Conservation (phyloP, 2,329 filamentous ascomycete genomes). For the Arthrinium puccinioides region DNA sequence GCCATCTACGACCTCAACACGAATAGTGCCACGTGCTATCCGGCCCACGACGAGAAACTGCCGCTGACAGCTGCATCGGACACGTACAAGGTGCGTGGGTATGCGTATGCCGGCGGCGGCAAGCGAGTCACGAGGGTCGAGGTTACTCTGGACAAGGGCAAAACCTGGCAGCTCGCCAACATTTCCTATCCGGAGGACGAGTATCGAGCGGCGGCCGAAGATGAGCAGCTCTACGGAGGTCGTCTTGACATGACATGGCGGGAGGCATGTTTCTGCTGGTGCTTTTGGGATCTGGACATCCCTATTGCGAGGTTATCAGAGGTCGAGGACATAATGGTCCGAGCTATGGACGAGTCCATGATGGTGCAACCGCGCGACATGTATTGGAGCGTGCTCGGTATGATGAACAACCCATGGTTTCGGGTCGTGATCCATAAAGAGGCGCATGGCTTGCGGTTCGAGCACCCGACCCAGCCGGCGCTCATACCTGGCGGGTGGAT, state of each 20-base stretch:
- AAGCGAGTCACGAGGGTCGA: conserved; percentile 76
- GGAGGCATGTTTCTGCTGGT: conserved; percentile 84
- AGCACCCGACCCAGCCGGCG: conserved; percentile 81
- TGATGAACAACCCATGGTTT: conserved; percentile 99
- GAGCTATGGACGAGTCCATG: conserved; percentile 87
- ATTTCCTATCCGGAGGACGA: conserved; percentile 80
- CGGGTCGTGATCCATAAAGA: conserved; percentile 70
- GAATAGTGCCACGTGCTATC: conserved; percentile 76
- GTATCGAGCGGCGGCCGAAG: conserved; percentile 58
- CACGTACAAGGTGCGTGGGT: conserved; percentile 65
- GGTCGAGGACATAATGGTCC: conserved; percentile 68
- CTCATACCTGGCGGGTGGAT: conserved; percentile 82
- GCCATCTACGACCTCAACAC: conserved; percentile 88
- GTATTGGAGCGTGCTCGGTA: conserved; percentile 92
- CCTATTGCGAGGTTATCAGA: conserved; percentile 51
- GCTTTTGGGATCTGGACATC: conserved; percentile 77
- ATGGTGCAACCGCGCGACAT: conserved; percentile 83
- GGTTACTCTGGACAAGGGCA: conserved; percentile 75
- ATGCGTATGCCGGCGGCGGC: conserved; percentile 87
- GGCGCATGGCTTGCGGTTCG: conserved; percentile 60
- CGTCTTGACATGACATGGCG: conserved; percentile 74
- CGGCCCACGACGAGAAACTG: conserved; percentile 68
- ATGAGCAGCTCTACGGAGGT: conserved; percentile 65
- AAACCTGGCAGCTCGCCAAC: conserved; percentile 68
- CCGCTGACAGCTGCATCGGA: conserved; percentile 36